Percentiles rank a stretch among this genome's conserved stretches.
Conservation (phyloP, 1,284 basidiomycete species). For the Tilletia walkeri region DNA sequence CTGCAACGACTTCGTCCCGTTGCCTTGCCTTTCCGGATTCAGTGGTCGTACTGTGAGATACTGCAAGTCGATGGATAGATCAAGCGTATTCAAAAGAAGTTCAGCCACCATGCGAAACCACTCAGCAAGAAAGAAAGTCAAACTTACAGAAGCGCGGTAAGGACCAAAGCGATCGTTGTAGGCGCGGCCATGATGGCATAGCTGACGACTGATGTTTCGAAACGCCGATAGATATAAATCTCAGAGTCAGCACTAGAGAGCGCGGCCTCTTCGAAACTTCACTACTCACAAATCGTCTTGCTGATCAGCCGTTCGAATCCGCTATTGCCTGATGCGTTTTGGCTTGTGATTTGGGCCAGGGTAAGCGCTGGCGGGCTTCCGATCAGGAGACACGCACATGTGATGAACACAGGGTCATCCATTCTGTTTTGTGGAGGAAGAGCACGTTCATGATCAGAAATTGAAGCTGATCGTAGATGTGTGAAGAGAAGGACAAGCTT, state of each 20-base stretch:
- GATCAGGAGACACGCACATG: slow-evolving; percentile 72
- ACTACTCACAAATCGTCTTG: slow-evolving; percentile 58
- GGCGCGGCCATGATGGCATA: slow-evolving; percentile 51
- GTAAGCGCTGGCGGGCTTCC: slow-evolving; percentile 71
- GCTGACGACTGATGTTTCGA: slow-evolving; percentile 29
- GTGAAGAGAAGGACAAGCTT: background rate
- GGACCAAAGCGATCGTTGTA: slow-evolving; percentile 45
- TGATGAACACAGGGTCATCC: slow-evolving; percentile 73
- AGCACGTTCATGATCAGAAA: slow-evolving; percentile 9
- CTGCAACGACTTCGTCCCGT: no score
- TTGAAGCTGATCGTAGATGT: background rate
- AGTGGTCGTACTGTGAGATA: slow-evolving; percentile 13
- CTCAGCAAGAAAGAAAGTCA: background rate
- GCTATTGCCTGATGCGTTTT: slow-evolving; percentile 69
- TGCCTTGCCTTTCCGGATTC: background rate
- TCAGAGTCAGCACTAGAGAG: slow-evolving; percentile 27
- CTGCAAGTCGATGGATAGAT: background rate
- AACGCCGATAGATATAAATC: background rate
- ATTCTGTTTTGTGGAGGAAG: slow-evolving; percentile 21
- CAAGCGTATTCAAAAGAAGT: no score
- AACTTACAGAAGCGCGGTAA: slow-evolving; percentile 37
- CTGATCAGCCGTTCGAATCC: slow-evolving; percentile 83
- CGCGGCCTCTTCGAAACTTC: slow-evolving; percentile 55
- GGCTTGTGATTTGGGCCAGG: slow-evolving; percentile 74
- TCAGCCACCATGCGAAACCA: no score